Conservation (phyloP, 1,139 yeast species). For the Diutina scorzettiae region DNA sequence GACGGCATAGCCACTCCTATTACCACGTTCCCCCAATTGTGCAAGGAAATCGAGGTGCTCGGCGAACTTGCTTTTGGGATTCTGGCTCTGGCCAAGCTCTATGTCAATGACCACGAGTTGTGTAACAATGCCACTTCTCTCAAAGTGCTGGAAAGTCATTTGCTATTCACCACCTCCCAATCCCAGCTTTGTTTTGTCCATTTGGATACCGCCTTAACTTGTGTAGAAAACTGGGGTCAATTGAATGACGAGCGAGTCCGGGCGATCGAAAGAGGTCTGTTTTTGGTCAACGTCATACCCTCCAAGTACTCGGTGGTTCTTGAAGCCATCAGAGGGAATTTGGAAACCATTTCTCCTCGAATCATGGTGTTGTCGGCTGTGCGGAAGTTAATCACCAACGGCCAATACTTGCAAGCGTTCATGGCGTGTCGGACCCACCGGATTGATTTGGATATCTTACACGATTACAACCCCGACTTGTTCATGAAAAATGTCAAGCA, state of each 20-base stretch:
- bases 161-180: constrained; percentile 82
- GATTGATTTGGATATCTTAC: constrained; percentile 78
- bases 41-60: not conserved
- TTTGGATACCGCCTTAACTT: constrained; percentile 27
- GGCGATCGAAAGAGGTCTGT: constrained; percentile 82
- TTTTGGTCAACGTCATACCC: constrained; percentile 71
- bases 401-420: constrained; percentile 61
- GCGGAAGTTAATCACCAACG: constrained; percentile 48
- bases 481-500: constrained; percentile 52
- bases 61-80: constrained; percentile 31
- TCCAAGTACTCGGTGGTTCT: constrained; percentile 72
- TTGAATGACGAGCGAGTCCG: constrained; percentile 68
- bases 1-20: not conserved
- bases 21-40: not conserved
- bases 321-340: constrained; percentile 93
- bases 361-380: constrained; percentile 84
- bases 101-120: constrained; percentile 49
- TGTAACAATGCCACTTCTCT: constrained; percentile 77
- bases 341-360: constrained; percentile 89
- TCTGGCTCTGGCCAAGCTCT: constrained; percentile 62
- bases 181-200: constrained; percentile 77
- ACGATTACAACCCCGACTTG: constrained; percentile 70
- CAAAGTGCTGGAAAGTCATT: constrained; percentile 56
- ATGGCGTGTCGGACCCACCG: constrained; percentile 80
- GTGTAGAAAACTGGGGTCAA: constrained; percentile 16